Conservation (phyloP, 805 yeast species). For the Grigorovia jiainica region DNA sequence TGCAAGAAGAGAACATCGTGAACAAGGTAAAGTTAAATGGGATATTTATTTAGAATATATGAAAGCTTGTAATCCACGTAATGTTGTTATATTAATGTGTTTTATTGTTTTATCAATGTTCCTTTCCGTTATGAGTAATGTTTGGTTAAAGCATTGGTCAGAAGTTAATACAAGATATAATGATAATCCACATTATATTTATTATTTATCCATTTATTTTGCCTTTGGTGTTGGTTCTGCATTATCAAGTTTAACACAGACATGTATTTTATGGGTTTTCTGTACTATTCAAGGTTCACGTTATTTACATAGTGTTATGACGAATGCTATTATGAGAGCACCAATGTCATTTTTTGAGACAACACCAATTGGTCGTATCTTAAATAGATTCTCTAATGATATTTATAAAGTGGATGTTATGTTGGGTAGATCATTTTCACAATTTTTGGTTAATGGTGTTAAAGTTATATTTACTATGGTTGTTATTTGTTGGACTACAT, state of each 20-base stretch:
- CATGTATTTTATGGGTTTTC: constrained; percentile 62
- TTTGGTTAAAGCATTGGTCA: constrained; percentile 98
- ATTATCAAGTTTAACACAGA: constrained; percentile 50
- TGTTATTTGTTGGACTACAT: constrained; percentile 80
- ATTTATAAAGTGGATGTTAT: constrained; percentile 80
- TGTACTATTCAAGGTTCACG: constrained; percentile 80
- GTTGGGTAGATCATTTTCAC: constrained; percentile 58
- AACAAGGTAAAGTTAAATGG: constrained; percentile 92
- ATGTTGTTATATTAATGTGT: constrained; percentile 48
- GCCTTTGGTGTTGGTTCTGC: constrained; percentile 65
- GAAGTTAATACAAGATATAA: constrained; percentile 70
- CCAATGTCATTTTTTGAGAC: constrained; percentile 96
- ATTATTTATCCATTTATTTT: constrained; percentile 68
- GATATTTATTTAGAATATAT: constrained; percentile 75
- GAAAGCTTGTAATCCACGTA: constrained; percentile 68
- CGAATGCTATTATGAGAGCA: constrained; percentile 63
- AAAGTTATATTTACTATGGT: constrained; percentile 65
- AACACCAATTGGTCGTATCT: constrained; percentile 86
- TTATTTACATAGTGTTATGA: constrained; percentile 67
- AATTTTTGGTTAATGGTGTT: constrained; percentile 52
- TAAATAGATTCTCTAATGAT: constrained; percentile 88
- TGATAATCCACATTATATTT: constrained; percentile 60
- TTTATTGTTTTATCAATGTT: constrained; percentile 51
- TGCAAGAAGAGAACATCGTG: constrained; percentile 59
- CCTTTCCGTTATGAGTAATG: constrained; percentile 57